These are phyloP conservation scores for Aspergillus ruber DNA, from an alignment of 2,329 filamentous ascomycete genomes.

Conservation along the genomic window DNA sequence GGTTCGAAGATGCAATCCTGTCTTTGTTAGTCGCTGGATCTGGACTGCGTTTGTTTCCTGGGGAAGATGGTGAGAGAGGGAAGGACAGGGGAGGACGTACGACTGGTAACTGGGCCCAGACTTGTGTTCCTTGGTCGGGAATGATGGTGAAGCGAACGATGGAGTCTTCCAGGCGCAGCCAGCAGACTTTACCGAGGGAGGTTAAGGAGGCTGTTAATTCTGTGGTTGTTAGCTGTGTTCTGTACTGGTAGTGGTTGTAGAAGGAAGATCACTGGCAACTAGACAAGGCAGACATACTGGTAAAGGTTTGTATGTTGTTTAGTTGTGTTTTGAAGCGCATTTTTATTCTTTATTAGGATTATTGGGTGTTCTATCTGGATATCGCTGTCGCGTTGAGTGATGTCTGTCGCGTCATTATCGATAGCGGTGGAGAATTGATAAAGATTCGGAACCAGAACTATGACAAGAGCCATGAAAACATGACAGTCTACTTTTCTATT, in stretches of 20 bases:
- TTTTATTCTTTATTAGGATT: conserved; percentile 3
- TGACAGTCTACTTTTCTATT: neutral
- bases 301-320: conserved; percentile 38
- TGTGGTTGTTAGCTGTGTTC: conserved; percentile 28
- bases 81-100: conserved; percentile 23
- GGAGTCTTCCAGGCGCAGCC: conserved; percentile 82
- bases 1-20: conserved; percentile 68
- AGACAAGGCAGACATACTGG: conserved; percentile 33
- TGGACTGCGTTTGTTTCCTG: too few species aligned
- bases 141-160: conserved; percentile 91
- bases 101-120: conserved; percentile 70
- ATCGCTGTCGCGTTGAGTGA: neutral
- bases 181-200: conserved; percentile 73
- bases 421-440: neutral
- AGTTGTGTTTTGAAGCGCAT: conserved; percentile 31
- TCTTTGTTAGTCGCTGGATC: conserved; percentile 39
- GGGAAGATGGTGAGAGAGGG: too few species aligned
- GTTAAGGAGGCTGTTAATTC: conserved; percentile 58
- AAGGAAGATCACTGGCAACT: too few species aligned
- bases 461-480: too few species aligned
- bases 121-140: conserved; percentile 87
- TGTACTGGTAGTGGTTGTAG: too few species aligned
- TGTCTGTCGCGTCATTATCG: neutral
- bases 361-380: neutral
- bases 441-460: neutral